Evolutionary conservation across 2,329 filamentous ascomycete species (phyloP), one percentile per base, ranked within the genome.

Genomic region (Geosmithia flava): DNA sequence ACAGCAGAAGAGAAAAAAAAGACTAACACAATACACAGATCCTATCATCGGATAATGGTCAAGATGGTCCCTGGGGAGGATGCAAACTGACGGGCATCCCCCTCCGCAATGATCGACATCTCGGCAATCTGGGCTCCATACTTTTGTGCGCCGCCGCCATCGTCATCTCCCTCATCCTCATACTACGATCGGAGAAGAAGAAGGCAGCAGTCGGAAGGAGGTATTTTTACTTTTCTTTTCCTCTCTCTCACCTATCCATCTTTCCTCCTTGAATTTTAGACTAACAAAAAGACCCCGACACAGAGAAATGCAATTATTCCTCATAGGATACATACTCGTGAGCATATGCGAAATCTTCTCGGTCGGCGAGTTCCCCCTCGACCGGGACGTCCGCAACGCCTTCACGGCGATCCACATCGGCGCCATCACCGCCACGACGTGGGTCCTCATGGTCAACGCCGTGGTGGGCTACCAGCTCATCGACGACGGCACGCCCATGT

Each of bases 321-420:
- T 98, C 46, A 53, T 87, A 42, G 83, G 85, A 46, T 98, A 88
- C 64, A 84, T 95, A 49, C 67, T 97, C 50, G 81, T 97, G 52
- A 81, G 86, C 58, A 86, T 98, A 58, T 96, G 90, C 68, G 93
- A 97, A 65, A 95, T 98, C 59, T 96, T 98, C 68, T 90, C 89
- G 0, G 81, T 97, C 37, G 93, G 93, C 55, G 86, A 83, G 29
- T 91, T 98, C 58, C 89, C 91, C 2, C 68, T 96, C 19, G 70
- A 78, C 55, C 68, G 74, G 47, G 78, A 68, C 46, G 85, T 87
- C 50, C 81, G 89, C 62, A 75, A 86, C 85, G 87, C 78, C 8
- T 98, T 98, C 62, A 87, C 86, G 15, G 90, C 85, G 33, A 83
- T 93, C 40, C 93, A 98, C 63, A 79, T 98, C 50, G 93, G 87